Evolutionary conservation across 441 rosid species (phyloP).

Genomic region (Sinapis alba): DNA sequence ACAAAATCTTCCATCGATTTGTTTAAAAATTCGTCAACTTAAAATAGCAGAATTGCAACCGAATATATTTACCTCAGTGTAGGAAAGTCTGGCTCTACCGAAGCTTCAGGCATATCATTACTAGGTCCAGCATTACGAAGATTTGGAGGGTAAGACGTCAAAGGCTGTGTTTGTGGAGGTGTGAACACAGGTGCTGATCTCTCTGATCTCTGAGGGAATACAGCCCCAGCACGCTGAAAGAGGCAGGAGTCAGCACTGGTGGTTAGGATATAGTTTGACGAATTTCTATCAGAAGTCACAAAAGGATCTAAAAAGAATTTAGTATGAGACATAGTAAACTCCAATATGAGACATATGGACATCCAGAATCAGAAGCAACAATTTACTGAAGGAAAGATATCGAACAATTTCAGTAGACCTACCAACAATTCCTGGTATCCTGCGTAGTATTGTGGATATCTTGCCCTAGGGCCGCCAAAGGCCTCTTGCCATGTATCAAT

Average conservation of each 20-base stretch:
- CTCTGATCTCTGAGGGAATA: constrained; percentile 93
- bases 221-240: constrained; percentile 96
- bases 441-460: constrained; percentile 95
- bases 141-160: constrained; percentile 81
- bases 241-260: constrained; percentile 20
- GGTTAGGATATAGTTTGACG: constrained; percentile 19
- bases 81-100: constrained; percentile 85
- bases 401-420: constrained; percentile 38
- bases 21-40: background rate
- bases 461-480: constrained; percentile 92
- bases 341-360: background rate
- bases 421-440: constrained; percentile 99
- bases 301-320: background rate
- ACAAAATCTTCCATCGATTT: background rate
- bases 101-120: constrained; percentile 70
- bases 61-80: constrained; percentile 65
- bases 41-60: constrained; percentile 16
- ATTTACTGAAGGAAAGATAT: background rate
- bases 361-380: constrained; percentile 15
- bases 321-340: background rate
- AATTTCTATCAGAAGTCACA: constrained; percentile 14
- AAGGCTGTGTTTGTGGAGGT: constrained; percentile 92
- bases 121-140: constrained; percentile 57
- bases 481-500: constrained; percentile 99
- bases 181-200: constrained; percentile 91